Evolutionary conservation across 345 rosid genomes (phyloP).

Genomic region (Ricinus communis): DNA sequence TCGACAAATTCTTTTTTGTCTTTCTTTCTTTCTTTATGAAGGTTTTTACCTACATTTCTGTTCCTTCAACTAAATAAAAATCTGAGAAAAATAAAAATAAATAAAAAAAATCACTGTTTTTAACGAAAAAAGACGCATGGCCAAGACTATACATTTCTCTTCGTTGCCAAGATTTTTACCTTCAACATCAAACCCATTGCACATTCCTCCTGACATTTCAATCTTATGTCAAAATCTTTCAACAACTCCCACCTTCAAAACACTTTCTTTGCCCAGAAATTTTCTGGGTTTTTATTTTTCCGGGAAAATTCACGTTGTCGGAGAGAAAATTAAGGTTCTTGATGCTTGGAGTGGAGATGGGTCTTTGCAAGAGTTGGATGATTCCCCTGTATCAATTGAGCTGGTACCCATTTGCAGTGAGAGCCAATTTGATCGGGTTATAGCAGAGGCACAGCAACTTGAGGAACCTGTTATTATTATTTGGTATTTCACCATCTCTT

Average conservation of each 20-base stretch:
- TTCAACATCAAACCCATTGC: constrained; percentile 10
- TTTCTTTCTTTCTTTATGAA: no score
- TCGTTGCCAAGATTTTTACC: constrained; percentile 23
- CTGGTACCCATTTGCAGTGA: constrained; percentile 56
- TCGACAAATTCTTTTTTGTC: no score
- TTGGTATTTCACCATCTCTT: constrained; percentile 46
- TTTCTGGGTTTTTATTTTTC: constrained; percentile 5
- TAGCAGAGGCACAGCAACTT: constrained; percentile 72
- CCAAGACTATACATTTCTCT: constrained; percentile 35
- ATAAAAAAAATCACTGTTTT: no score
- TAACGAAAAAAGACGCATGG: constrained; percentile 16
- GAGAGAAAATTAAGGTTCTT: constrained; percentile 26
- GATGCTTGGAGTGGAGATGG: constrained; percentile 38
- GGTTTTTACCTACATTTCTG: no score
- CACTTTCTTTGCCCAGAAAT: constrained; percentile 13
- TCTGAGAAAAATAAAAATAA: no score
- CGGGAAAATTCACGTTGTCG: constrained; percentile 27
- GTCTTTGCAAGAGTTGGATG: constrained; percentile 49
- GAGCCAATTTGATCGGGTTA: constrained; percentile 66
- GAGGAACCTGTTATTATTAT: constrained; percentile 61
- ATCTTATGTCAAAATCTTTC: constrained; percentile 5
- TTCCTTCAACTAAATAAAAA: no score
- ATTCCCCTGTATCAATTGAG: constrained; percentile 60
- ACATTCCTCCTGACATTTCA: constrained; percentile 19
- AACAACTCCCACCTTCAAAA: constrained; percentile 14